Base-by-base conservation (phyloP, 768 basidiomycete genomes). In the Omphalotus guepiniiformis region DNA sequence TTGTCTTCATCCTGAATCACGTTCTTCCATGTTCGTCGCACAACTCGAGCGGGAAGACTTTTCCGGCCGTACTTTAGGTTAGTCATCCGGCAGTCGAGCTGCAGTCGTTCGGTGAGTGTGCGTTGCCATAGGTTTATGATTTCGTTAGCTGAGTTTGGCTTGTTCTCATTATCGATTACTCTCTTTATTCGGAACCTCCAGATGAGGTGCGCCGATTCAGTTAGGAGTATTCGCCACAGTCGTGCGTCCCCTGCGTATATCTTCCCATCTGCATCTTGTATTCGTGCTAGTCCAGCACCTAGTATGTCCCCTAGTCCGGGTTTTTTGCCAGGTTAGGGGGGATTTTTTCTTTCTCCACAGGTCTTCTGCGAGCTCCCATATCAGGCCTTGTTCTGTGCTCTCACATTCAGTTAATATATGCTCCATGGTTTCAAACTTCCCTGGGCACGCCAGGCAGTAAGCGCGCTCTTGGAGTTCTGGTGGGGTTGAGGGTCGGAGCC, bases 141-240 rank as follows among this genome's bases (percentile, higher is more conserved):
- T 30, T 56, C 55, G 1, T 37, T 12, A 3, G 13, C 27, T 3
- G 53, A 42, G 0, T n/a, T n/a, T n/a, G n/a, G n/a, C n/a, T n/a
- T n/a, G n/a, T n/a, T n/a, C 5, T 55, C 56, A 8, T 49, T 34
- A 1, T n/a, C 26, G 22, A 64, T 65, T 16, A 50, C 52, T 52
- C 59, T 54, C 16, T 60, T 51, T 26, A 60, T 62, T 19, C 64
- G 30, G 7, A 60, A n/a, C n/a, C 50, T 53, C 66, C 64, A 67
- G 12, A 64, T 65, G 1, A 61, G 55, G 48, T 64, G 51, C 1
- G 61, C 53, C 0, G 61, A 53, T 46, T 67, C 64, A 6, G 62
- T 57, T 11, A 66, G 49, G 0, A 64, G 6, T 4, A 65, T 66
- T 3, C 48, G 36, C 19, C 49, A 53, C 0, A 66, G 55, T 7